Evolutionary conservation across 257 asterid genomes (phyloP).

Genomic region (Jacaranda mimosifolia): DNA sequence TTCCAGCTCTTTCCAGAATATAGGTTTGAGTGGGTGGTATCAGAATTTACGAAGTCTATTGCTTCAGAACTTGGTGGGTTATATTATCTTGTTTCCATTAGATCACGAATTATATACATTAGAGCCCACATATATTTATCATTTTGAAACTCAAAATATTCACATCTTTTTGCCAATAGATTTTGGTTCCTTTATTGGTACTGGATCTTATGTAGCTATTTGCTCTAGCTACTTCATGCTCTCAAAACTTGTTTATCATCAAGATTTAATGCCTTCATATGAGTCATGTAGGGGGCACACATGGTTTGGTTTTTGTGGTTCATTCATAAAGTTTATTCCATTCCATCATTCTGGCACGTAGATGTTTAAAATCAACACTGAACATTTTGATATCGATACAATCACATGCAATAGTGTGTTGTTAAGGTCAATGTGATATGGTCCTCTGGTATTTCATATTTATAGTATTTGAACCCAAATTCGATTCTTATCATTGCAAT

Average conservation of each 20-base stretch:
- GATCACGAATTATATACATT: background rate
- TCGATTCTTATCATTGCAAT: too few relatives aligned
- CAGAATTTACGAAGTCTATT: slow-evolving; percentile 77
- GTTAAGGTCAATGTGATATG: too few relatives aligned
- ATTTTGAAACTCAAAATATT: slow-evolving; percentile 21
- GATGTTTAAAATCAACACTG: too few relatives aligned
- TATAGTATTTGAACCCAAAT: too few relatives aligned
- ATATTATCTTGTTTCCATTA: slow-evolving; percentile 9
- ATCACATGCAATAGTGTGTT: too few relatives aligned
- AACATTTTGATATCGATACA: too few relatives aligned
- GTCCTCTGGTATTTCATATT: too few relatives aligned
- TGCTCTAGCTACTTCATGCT: slow-evolving; percentile 28
- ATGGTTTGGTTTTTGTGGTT: background rate
- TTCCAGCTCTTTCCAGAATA: slow-evolving; percentile 84
- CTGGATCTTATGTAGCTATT: slow-evolving; percentile 26
- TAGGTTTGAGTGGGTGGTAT: slow-evolving; percentile 88
- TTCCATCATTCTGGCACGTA: too few relatives aligned
- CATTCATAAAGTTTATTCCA: background rate
- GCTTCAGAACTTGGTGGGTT: slow-evolving; percentile 88
- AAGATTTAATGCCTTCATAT: slow-evolving; percentile 15
- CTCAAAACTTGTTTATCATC: slow-evolving; percentile 21
- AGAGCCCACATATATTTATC: slow-evolving; percentile 21
- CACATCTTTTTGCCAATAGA: background rate
- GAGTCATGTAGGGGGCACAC: background rate
- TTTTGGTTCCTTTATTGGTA: background rate